Percentiles rank a stretch among this genome's conserved stretches.
Evolutionary conservation across 176 grass and related monocot species (phyloP).

Genomic region (Rhynchospora breviuscula): DNA sequence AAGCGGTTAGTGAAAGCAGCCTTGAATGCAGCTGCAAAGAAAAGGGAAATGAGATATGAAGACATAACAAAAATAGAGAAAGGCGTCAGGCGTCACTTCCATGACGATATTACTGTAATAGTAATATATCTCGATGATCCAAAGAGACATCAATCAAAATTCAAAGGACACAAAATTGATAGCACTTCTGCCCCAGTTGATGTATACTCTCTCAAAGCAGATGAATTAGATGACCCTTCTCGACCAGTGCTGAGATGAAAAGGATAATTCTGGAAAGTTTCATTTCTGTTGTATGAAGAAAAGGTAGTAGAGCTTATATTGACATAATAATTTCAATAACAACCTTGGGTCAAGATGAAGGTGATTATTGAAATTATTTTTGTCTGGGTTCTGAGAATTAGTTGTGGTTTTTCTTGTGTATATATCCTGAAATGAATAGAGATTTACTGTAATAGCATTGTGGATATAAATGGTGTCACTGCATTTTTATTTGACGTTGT

Average conservation of each 20-base stretch:
- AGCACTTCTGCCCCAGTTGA: slow-evolving; percentile 13
- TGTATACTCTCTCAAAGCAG: slow-evolving; percentile 18
- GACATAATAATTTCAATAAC: slow-evolving; percentile 17
- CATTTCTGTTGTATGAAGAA: not conserved
- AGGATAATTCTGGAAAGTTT: not conserved
- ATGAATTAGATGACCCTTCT: slow-evolving; percentile 15
- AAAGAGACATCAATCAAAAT: slow-evolving; percentile 9
- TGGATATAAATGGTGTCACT: not conserved
- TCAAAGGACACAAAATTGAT: slow-evolving; percentile 3
- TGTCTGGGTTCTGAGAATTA: not conserved
- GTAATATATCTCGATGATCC: slow-evolving; percentile 22
- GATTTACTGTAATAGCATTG: slow-evolving; percentile 19
- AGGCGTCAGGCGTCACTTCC: slow-evolving; percentile 13
- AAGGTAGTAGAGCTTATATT: not conserved
- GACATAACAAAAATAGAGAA: slow-evolving; percentile 20
- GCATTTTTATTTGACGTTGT: not conserved
- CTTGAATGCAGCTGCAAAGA: slow-evolving; percentile 14
- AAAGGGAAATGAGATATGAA: slow-evolving; percentile 19
- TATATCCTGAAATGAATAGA: not conserved
- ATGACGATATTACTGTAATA: slow-evolving; percentile 23
- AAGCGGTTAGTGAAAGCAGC: slow-evolving; percentile 22
- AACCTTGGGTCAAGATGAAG: slow-evolving; percentile 2
- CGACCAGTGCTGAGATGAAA: slow-evolving; percentile 7
- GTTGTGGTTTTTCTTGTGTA: not conserved
- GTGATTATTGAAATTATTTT: slow-evolving; percentile 22